Base-by-base conservation (phyloP, 148 eudicot genomes). In the Agrostemma githago region DNA sequence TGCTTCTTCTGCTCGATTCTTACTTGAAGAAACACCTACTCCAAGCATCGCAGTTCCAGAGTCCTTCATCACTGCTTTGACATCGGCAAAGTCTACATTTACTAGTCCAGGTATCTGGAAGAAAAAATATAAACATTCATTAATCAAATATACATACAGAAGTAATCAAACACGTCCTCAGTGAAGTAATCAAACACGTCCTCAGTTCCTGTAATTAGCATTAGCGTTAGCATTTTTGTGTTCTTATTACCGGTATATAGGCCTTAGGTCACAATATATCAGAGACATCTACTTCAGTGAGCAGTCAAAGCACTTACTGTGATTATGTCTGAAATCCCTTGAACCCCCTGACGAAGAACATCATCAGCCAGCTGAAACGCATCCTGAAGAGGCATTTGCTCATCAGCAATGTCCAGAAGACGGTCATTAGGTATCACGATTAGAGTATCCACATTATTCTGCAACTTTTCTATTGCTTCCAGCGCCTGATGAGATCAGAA, bases 1-100 rank as follows among this genome's bases (percentile, higher is more conserved):
- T 72, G 99, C 99, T 86, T 92, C 99, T 83, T 95, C 97, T 57
- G 99, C 99, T 15, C 99, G 97, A 76, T 95, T 95, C 86, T 92
- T 96, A 87, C 99, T 92, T 16, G 99, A 92, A 3, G 99, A 92
- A 73, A 86, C 96, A 57, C 99, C 99, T 59, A 96, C 97, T 72
- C 99, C 99, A 66, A 96, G 97, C 99, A 96, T 92, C 20, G 99
- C 97, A 34, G 99, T 92, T 77, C 99, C 99, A 26, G 99, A 92
- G 82, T 96, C 88, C 82, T 88, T 92, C 99, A 96, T 96, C 46
- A 96, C 87, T 66, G 99, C 99, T 83, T 90, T 90, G 59, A 96
- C 97, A 79, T 96, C 99, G 17, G 99, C 99, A 78, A 96, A 96
- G 80, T 96, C 99, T 71, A 96, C 99, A 82, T 96, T 96, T 68